Conservation (phyloP, 1,139 yeast species). For the Zhuliangozyma parablackwelliae region DNA sequence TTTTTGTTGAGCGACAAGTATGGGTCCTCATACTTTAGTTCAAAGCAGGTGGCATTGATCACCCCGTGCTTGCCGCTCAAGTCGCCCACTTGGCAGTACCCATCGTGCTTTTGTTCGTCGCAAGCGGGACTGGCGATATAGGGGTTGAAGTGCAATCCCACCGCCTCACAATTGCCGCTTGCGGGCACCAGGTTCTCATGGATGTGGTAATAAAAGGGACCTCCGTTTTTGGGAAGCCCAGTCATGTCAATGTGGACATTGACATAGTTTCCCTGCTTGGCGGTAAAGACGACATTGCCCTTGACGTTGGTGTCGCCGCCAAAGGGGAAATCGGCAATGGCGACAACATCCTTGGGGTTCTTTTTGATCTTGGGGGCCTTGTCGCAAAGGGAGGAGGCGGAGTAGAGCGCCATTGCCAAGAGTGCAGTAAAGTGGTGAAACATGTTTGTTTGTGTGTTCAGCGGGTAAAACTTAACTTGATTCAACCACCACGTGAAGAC, state of each 20-base stretch:
- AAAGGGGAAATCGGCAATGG: constrained; percentile 54
- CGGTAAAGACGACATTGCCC: constrained; percentile 51
- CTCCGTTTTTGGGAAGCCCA: constrained; percentile 53
- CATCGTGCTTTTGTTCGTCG: constrained; percentile 41
- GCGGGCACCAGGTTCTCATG: constrained; percentile 46
- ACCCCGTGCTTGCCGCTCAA: constrained; percentile 62
- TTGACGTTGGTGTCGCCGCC: constrained; percentile 35
- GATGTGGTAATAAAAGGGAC: constrained; percentile 57
- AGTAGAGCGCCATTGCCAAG: too few species aligned
- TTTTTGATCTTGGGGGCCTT: constrained; percentile 36
- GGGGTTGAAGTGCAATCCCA: constrained; percentile 53
- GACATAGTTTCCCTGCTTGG: constrained; percentile 42
- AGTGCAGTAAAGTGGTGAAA: too few species aligned
- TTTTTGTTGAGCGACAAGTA: constrained; percentile 47
- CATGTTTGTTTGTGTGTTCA: too few species aligned
- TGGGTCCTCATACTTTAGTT: constrained; percentile 49
- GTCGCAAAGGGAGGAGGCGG: background rate
- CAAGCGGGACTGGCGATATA: constrained; percentile 44
- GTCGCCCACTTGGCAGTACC: constrained; percentile 57
- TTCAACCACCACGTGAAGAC: too few species aligned
- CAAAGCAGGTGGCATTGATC: constrained; percentile 53
- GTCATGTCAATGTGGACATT: constrained; percentile 57
- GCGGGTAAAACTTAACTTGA: too few species aligned
- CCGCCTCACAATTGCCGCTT: constrained; percentile 43
- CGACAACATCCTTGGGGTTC: constrained; percentile 46